Conservation (phyloP, 2,329 filamentous ascomycete genomes). For the Acrocalymma vagum region DNA sequence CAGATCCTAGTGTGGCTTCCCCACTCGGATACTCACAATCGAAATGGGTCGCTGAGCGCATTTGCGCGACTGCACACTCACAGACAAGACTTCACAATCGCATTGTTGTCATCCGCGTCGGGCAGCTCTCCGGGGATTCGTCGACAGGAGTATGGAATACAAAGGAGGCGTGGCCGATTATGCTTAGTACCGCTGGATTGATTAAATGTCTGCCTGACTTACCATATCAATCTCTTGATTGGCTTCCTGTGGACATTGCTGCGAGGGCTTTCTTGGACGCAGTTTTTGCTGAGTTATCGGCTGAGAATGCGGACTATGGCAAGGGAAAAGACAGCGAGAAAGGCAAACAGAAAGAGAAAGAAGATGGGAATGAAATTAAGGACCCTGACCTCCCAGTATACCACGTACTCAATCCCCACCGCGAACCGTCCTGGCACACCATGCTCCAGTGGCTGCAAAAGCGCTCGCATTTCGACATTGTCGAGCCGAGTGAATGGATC, state of each 20-base stretch:
- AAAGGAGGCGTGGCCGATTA: slow-evolving; percentile 47
- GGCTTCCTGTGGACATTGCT: slow-evolving; percentile 44
- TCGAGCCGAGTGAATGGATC: slow-evolving; percentile 54
- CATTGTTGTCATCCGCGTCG: slow-evolving; percentile 47
- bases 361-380: slow-evolving; percentile 3
- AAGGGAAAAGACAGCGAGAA: slow-evolving; percentile 8
- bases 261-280: slow-evolving; percentile 60
- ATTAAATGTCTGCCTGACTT: slow-evolving; percentile 41
- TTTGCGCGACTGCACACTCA: slow-evolving; percentile 54
- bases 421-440: slow-evolving; percentile 53
- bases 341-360: slow-evolving; percentile 2
- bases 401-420: slow-evolving; percentile 60
- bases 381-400: slow-evolving; percentile 45
- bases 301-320: slow-evolving; percentile 38
- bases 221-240: slow-evolving; percentile 35
- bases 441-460: slow-evolving; percentile 57
- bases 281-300: slow-evolving; percentile 23
- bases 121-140: slow-evolving; percentile 51
- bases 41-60: slow-evolving; percentile 65
- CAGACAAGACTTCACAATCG: slow-evolving; percentile 36
- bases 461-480: slow-evolving; percentile 49
- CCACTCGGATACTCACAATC: slow-evolving; percentile 64
- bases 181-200: slow-evolving; percentile 40
- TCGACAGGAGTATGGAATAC: slow-evolving; percentile 36
- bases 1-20: slow-evolving; percentile 54